phyloP scores from a whole-genome alignment of 1,284 basidiomycete genomes.

The Schizophyllum commune region DNA sequence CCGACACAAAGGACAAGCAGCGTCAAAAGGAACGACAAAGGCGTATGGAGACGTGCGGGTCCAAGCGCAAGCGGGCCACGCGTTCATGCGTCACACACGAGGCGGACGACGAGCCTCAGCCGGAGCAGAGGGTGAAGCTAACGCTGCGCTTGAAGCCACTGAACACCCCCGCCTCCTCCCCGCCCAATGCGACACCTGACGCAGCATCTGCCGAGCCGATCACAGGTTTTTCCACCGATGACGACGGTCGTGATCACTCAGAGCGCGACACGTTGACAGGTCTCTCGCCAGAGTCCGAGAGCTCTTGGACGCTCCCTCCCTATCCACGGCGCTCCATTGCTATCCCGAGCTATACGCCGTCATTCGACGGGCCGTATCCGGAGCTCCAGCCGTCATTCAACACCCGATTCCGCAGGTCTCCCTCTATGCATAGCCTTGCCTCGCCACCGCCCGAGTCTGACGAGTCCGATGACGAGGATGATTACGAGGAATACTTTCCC shows the following conservation, averaged over 20 bases:
- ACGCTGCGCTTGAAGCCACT: slow-evolving; percentile 53
- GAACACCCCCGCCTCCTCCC: slow-evolving; percentile 23
- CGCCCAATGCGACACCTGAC: slow-evolving; percentile 14
- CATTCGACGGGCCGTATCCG: slow-evolving; percentile 26
- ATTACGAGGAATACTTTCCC: slow-evolving; percentile 11
- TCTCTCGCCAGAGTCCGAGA: slow-evolving; percentile 18
- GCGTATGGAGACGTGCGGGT: slow-evolving; percentile 38
- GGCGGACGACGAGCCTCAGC: slow-evolving; percentile 36
- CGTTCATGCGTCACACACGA: slow-evolving; percentile 35
- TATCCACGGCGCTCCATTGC: slow-evolving; percentile 44
- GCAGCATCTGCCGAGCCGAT: slow-evolving; percentile 23
- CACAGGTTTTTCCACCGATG: slow-evolving; percentile 31
- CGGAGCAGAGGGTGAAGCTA: slow-evolving; percentile 49
- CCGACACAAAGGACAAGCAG: slow-evolving; percentile 30
- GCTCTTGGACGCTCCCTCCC: slow-evolving; percentile 32
- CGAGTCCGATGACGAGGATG: slow-evolving; percentile 25
- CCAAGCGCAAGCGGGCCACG: slow-evolving; percentile 60
- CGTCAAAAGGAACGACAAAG: slow-evolving; percentile 8
- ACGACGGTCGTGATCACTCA: slow-evolving; percentile 19
- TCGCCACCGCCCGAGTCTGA: slow-evolving; percentile 63
- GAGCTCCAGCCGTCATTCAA: slow-evolving; percentile 17
- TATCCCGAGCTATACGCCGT: slow-evolving; percentile 45
- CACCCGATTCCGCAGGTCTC: slow-evolving; percentile 39
- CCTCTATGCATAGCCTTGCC: slow-evolving; percentile 44
- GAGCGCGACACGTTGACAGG: slow-evolving; percentile 8